A percentile compares a stretch with the other conserved stretches of the same genome.
phyloP scores from a whole-genome alignment of 305 asterid species.

The Fraxinus sp. region DNA sequence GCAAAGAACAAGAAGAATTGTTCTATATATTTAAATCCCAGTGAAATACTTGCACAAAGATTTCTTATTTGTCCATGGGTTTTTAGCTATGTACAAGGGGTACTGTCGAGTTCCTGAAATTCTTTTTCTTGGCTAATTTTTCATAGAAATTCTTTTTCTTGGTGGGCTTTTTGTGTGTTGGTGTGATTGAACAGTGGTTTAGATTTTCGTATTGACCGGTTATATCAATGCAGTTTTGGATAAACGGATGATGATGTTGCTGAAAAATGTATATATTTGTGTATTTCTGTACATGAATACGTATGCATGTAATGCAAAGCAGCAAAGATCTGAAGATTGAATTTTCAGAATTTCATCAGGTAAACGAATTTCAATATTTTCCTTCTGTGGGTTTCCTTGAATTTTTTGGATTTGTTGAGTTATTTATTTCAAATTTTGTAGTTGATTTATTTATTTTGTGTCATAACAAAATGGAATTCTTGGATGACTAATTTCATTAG shows the following conservation, averaged over 20 bases:
- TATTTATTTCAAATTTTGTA: conserved; percentile 4
- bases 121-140: conserved; percentile 16
- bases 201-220: conserved; percentile 37
- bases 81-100: not conserved
- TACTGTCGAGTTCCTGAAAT: conserved; percentile 14
- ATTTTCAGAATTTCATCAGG: conserved; percentile 38
- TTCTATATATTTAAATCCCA: not conserved
- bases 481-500: conserved; percentile 20
- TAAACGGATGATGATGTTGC: conserved; percentile 30
- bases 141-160: conserved; percentile 1
- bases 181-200: conserved; percentile 16
- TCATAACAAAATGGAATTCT: conserved; percentile 8
- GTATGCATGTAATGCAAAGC: conserved; percentile 41
- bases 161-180: conserved; percentile 26
- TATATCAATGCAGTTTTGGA: conserved; percentile 45
- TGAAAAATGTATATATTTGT: not conserved
- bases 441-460: not conserved
- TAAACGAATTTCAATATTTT: conserved; percentile 20
- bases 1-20: not conserved
- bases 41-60: not conserved
- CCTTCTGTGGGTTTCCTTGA: conserved; percentile 8
- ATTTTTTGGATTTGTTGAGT: conserved; percentile 4
- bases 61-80: not conserved
- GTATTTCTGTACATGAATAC: not conserved
- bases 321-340: conserved; percentile 56